These are phyloP conservation scores for Exutisphaerella laricina DNA, from an alignment of 2,329 filamentous ascomycete genomes.

Conservation along the genomic window DNA sequence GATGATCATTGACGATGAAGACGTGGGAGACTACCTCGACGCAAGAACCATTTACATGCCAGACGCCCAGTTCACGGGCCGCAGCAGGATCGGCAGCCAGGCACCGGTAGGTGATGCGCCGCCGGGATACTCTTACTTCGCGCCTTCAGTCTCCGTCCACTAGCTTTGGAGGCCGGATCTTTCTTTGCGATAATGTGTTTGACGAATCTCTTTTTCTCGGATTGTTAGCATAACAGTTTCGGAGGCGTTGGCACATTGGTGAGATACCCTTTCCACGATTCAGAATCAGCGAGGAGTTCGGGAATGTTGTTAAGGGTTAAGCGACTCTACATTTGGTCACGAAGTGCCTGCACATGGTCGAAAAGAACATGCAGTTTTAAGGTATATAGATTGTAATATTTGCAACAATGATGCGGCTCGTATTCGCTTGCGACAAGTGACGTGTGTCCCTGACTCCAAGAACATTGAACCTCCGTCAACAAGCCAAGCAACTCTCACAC, in stretches of 20 bases:
- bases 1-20: constrained; percentile 26
- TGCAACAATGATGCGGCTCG: too few relatives aligned
- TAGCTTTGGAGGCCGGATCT: too few relatives aligned
- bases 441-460: too few relatives aligned
- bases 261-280: constrained; percentile 14
- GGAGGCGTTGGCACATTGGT: background rate
- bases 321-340: too few relatives aligned
- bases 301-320: too few relatives aligned
- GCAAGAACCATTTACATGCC: constrained; percentile 35
- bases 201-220: background rate
- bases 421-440: too few relatives aligned
- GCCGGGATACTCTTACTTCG: constrained; percentile 25
- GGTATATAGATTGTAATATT: too few relatives aligned
- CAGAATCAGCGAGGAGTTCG: background rate
- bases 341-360: too few relatives aligned
- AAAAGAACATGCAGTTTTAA: too few relatives aligned
- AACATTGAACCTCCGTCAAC: too few relatives aligned
- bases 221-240: too few relatives aligned
- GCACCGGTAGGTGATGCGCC: constrained; percentile 19
- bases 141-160: constrained; percentile 6
- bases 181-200: background rate
- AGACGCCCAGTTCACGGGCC: constrained; percentile 17
- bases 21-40: constrained; percentile 31
- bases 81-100: constrained; percentile 22
- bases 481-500: too few relatives aligned